A percentile compares a stretch with the other conserved stretches of the same genome.
Conservation (phyloP, 805 yeast genomes). For the Millerozyma miso region DNA sequence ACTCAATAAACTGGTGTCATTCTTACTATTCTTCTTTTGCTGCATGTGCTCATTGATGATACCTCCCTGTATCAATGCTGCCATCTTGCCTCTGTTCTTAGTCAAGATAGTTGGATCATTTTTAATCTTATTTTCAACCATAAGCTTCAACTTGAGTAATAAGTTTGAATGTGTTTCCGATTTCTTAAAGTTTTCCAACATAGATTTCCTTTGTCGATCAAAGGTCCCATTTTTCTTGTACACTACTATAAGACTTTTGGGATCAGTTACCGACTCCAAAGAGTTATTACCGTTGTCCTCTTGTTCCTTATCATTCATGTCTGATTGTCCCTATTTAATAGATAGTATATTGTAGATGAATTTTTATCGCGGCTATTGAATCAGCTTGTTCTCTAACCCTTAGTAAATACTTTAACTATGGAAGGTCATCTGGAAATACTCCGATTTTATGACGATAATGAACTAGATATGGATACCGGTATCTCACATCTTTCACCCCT, state of each 20-base stretch:
- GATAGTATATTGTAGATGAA: background rate
- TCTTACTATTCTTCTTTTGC: slow-evolving; percentile 8
- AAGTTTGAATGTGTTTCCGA: slow-evolving; percentile 40
- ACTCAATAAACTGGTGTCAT: slow-evolving; percentile 22
- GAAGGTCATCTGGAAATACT: background rate
- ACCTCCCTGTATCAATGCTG: slow-evolving; percentile 51
- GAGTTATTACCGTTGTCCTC: background rate
- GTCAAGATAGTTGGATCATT: slow-evolving; percentile 45
- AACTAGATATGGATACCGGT: background rate
- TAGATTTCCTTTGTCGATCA: slow-evolving; percentile 40
- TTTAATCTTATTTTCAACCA: slow-evolving; percentile 44
- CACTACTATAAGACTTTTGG: slow-evolving; percentile 34
- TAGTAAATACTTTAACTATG: background rate
- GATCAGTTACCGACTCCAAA: slow-evolving; percentile 16
- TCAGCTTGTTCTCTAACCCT: no score
- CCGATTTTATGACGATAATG: background rate
- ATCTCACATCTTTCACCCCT: slow-evolving; percentile 13
- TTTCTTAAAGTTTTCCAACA: slow-evolving; percentile 41
- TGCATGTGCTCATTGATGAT: slow-evolving; percentile 29
- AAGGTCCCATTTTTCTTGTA: slow-evolving; percentile 49
- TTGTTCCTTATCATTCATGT: background rate
- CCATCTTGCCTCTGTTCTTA: slow-evolving; percentile 48
- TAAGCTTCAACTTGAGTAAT: slow-evolving; percentile 32
- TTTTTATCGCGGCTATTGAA: background rate
- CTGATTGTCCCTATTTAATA: background rate